These are phyloP conservation scores for Tilletia indica DNA, from an alignment of 1,284 basidiomycete species.

Conservation along the genomic window DNA sequence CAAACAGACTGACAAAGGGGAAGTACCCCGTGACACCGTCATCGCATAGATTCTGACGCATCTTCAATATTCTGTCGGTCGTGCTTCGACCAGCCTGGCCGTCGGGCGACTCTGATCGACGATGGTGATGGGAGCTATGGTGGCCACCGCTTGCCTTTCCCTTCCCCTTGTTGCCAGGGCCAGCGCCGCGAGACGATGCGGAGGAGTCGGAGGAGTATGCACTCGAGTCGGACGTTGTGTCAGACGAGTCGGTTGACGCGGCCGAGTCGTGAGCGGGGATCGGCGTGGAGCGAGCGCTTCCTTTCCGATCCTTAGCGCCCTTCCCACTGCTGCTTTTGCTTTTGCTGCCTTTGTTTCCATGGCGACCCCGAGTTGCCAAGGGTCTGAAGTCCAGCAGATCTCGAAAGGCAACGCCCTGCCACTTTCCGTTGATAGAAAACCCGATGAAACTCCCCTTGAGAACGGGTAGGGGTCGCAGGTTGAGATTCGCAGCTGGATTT, in stretches of 20 bases:
- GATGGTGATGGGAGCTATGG: slow-evolving; percentile 19
- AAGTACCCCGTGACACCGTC: slow-evolving; percentile 96
- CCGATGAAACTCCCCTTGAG: slow-evolving; percentile 73
- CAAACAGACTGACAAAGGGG: slow-evolving; percentile 88
- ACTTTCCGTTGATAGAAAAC: slow-evolving; percentile 89
- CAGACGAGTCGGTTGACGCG: slow-evolving; percentile 8
- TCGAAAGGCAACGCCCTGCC: slow-evolving; percentile 78
- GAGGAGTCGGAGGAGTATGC: slow-evolving; percentile 16
- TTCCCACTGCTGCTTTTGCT: slow-evolving; percentile 61
- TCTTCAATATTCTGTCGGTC: slow-evolving; percentile 32
- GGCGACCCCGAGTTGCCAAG: slow-evolving; percentile 56
- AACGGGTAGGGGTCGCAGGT: slow-evolving; percentile 69
- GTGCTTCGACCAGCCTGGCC: background rate
- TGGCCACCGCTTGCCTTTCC: background rate
- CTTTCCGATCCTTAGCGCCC: slow-evolving; percentile 65
- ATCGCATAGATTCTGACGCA: slow-evolving; percentile 73
- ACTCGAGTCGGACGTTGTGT: background rate
- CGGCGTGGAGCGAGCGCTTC: slow-evolving; percentile 4
- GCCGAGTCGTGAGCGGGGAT: background rate
- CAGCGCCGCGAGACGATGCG: background rate
- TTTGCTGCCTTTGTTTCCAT: slow-evolving; percentile 55
- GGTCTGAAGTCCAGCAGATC: slow-evolving; percentile 89
- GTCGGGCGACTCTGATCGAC: slow-evolving; percentile 18
- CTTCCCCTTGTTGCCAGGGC: slow-evolving; percentile 1
- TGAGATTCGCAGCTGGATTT: slow-evolving; percentile 23